Evolutionary conservation across 108 stramenopile species (phyloP).

Genomic region (Cyclotella distinguenda): DNA sequence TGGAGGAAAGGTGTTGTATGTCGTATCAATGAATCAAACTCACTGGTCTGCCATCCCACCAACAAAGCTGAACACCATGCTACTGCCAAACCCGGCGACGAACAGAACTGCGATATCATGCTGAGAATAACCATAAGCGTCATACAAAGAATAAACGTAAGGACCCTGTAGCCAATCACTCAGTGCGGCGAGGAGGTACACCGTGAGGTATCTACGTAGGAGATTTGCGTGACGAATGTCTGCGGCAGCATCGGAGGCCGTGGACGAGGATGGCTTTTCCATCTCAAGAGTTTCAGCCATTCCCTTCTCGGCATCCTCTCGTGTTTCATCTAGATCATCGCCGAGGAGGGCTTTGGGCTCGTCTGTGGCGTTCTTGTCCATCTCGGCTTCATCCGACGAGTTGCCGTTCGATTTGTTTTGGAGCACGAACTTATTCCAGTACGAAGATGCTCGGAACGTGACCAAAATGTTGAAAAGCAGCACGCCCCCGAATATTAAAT

Average conservation of each 20-base stretch:
- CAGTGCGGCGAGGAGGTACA: conserved; percentile 88
- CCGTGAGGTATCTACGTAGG: conserved; percentile 78
- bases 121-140: conserved; percentile 87
- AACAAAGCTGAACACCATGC: conserved; percentile 74
- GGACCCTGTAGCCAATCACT: conserved; percentile 99
- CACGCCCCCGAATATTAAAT: conserved; percentile 59
- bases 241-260: conserved; percentile 45
- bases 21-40: not conserved
- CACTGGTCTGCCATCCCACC: conserved; percentile 70
- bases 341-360: conserved; percentile 19
- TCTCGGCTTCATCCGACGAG: not conserved
- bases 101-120: conserved; percentile 86
- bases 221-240: conserved; percentile 49
- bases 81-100: conserved; percentile 87
- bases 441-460: conserved; percentile 71
- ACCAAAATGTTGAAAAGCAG: conserved; percentile 61
- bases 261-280: conserved; percentile 38
- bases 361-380: conserved; percentile 1
- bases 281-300: not conserved
- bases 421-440: conserved; percentile 58
- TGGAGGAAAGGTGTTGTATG: no score
- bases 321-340: conserved; percentile 3
- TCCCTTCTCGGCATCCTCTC: not conserved
- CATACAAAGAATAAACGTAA: conserved; percentile 97
- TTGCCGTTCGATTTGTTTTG: not conserved